phyloP scores from a whole-genome alignment of 164 flowering plant genomes.

The Euptelea pleiosperma region DNA sequence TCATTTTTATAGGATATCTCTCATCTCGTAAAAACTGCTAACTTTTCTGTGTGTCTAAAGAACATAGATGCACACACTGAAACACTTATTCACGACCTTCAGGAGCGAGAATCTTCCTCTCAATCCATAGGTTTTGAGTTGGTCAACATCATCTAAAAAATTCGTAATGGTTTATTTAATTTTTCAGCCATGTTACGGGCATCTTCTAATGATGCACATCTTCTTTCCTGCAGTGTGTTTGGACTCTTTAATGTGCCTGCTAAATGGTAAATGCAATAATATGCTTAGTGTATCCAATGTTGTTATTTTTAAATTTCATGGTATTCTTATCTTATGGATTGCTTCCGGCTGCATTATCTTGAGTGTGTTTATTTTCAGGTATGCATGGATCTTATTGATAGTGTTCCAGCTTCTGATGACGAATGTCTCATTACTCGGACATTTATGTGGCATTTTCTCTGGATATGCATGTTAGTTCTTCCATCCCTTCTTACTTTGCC shows the following conservation, averaged over 20 bases:
- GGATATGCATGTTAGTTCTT: slow-evolving; percentile 87
- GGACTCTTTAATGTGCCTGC: slow-evolving; percentile 97
- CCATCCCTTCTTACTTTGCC: slow-evolving; percentile 4
- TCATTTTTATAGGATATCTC: not conserved
- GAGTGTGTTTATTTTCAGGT: slow-evolving; percentile 46
- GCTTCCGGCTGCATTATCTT: slow-evolving; percentile 4
- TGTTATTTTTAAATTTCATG: slow-evolving; percentile 1
- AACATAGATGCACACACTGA: too few relatives aligned
- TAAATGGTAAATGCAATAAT: slow-evolving; percentile 53
- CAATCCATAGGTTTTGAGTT: not conserved
- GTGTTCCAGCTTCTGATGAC: slow-evolving; percentile 91
- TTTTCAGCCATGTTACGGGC: not conserved
- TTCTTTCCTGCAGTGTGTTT: slow-evolving; percentile 70
- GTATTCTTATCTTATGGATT: slow-evolving; percentile 3
- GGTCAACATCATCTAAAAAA: not conserved
- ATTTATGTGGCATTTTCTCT: slow-evolving; percentile 94
- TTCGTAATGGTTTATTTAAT: not conserved
- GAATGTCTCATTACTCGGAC: slow-evolving; percentile 93
- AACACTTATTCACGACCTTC: not conserved
- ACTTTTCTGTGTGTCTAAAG: not conserved
- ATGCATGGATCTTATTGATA: slow-evolving; percentile 78
- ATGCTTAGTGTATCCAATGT: not conserved
- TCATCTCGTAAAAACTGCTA: not conserved
- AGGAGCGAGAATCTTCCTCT: not conserved
- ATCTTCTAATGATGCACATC: slow-evolving; percentile 12